Evolutionary conservation across 805 yeast genomes (phyloP), one percentile per base, ranked within the genome.

Genomic region (Spathaspora girioi): DNA sequence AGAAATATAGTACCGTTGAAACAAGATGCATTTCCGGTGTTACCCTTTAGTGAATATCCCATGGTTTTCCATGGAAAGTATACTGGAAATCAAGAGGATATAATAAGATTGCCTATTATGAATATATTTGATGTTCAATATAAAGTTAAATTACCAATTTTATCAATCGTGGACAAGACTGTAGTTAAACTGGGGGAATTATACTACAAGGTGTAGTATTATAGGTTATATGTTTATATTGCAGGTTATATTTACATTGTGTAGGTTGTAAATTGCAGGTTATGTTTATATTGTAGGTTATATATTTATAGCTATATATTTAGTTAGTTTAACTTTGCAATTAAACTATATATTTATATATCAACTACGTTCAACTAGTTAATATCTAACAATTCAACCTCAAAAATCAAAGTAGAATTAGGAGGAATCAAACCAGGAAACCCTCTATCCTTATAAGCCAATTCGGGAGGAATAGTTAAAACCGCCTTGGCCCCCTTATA

Each of bases 391-490:
- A 88, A 80, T 71, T 88, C 93, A 56, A 88, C 94, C 60, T 88
- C 94, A 61, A 88, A 88, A 63, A 89, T 76, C 74, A 93, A 82
- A 60, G 97, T 92, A 58, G 97, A 96, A 71, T 89, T 90, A 61
- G 97, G 97, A 59, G 98, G 98, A 67, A 93, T 93, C 67, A 90
- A 77, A 61, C 97, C 97, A 61, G 97, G 97, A 84, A 87, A 90
- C 47, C 98, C 98, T 74, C 96, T 85, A 58, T 81, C 80, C 56
- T 97, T 97, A 75, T 93, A 93, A 60, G 96, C 98, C 76, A 89
- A 87, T 63, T 84, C 82, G 59, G 97, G 96, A 63, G 97, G 96
- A 63, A 93, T 90, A 63, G 96, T 90, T 67, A 93, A 79, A 68
- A 87, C 81, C 48, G 97, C 97, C 79, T 87, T 88, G 75, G 94